Evolutionary conservation across 331 rosid genomes (phyloP).

Genomic region (Rosa hybrid): DNA sequence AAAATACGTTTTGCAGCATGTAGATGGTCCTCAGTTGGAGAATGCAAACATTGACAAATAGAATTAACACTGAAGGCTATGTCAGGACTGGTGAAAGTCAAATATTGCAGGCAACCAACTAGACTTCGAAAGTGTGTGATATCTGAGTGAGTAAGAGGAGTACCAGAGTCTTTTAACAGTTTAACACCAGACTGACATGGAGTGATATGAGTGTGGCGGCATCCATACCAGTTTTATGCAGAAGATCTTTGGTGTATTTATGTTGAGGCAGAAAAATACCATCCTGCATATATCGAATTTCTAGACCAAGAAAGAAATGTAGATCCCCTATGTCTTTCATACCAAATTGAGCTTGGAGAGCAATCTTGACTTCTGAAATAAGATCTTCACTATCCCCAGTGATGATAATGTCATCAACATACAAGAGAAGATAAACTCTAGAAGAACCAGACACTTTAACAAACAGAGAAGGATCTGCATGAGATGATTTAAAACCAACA

Average conservation of each 20-base stretch:
- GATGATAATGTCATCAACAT: background rate
- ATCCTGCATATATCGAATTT: background rate
- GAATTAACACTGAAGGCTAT: too few relatives aligned
- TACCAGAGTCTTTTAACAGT: too few relatives aligned
- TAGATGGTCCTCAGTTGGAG: too few relatives aligned
- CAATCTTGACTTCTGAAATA: background rate
- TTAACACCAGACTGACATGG: background rate
- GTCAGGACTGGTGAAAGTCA: too few relatives aligned
- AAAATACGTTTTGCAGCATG: too few relatives aligned
- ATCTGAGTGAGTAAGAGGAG: too few relatives aligned
- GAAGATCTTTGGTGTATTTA: too few relatives aligned
- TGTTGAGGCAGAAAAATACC: background rate
- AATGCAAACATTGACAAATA: too few relatives aligned
- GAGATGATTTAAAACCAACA: background rate
- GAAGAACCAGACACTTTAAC: accelerated
- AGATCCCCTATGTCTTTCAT: background rate
- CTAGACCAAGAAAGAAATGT: background rate
- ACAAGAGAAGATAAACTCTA: background rate
- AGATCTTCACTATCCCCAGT: background rate
- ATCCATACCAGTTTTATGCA: background rate
- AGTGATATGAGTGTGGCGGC: background rate
- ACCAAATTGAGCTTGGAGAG: too few relatives aligned
- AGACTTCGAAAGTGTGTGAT: too few relatives aligned
- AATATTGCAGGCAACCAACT: too few relatives aligned
- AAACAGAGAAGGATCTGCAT: background rate